Percentiles rank a stretch among this genome's conserved stretches.
These are phyloP conservation scores for Fusarium continuum DNA, from an alignment of 2,329 filamentous ascomycete species.

Conservation along the genomic window DNA sequence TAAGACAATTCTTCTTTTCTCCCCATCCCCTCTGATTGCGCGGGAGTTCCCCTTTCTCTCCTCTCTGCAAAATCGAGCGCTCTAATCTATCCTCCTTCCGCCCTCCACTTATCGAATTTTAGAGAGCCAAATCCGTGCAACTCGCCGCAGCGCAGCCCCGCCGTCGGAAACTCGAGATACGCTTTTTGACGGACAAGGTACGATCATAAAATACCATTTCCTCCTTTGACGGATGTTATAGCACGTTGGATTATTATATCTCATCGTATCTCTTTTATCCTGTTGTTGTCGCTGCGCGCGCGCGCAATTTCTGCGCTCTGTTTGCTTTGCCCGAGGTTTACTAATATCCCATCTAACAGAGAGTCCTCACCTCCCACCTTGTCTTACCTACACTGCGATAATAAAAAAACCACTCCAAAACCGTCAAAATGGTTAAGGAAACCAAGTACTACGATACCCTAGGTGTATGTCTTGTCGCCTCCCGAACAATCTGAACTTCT, in stretches of 20 bases:
- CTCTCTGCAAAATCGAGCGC: slow-evolving; percentile 6
- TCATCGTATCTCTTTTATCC: background rate
- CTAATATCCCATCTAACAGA: slow-evolving; percentile 37
- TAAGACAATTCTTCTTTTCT: slow-evolving; percentile 25
- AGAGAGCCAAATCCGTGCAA: slow-evolving; percentile 36
- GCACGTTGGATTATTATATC: background rate
- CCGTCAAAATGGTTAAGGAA: slow-evolving; percentile 76
- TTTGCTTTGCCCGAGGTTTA: slow-evolving; percentile 23
- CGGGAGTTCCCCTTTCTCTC: slow-evolving; percentile 9
- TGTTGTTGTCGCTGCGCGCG: slow-evolving; percentile 1
- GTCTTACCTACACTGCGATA: slow-evolving; percentile 7
- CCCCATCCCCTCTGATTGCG: slow-evolving; percentile 18
- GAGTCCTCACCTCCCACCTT: slow-evolving; percentile 26
- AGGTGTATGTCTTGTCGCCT: slow-evolving; percentile 65
- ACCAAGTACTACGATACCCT: slow-evolving; percentile 82
- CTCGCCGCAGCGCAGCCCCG: slow-evolving; percentile 42
- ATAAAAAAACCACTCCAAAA: slow-evolving; percentile 12
- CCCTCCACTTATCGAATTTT: slow-evolving; percentile 40
- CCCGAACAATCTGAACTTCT: background rate
- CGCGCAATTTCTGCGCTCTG: slow-evolving; percentile 8
- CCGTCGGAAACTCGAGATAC: slow-evolving; percentile 41
- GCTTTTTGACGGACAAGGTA: slow-evolving; percentile 42
- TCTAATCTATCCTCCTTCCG: slow-evolving; percentile 1
- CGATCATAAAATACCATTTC: slow-evolving; percentile 12
- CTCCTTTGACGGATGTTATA: background rate